Conservation (phyloP, 2,329 filamentous ascomycete species). For the Trichoderma cornu-damae region DNA sequence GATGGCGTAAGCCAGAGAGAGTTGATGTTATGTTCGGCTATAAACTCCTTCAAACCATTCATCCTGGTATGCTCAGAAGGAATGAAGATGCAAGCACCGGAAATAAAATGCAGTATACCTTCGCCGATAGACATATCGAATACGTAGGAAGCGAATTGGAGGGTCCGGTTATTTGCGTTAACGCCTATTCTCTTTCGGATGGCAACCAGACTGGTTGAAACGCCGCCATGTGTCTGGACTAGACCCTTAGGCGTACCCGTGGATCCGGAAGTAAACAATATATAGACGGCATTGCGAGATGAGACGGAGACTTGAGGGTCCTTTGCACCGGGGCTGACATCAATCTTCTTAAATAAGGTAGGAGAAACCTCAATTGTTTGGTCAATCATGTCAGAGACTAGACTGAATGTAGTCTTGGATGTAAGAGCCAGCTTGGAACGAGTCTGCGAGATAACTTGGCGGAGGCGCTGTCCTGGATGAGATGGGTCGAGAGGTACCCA, state of each 20-base stretch:
- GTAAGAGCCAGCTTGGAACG: background rate
- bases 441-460: slow-evolving; percentile 3
- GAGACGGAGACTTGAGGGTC: background rate
- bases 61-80: slow-evolving; percentile 19
- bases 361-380: background rate
- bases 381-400: background rate
- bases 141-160: slow-evolving; percentile 21
- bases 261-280: slow-evolving; percentile 50
- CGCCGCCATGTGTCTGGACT: slow-evolving; percentile 19
- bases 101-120: slow-evolving; percentile 10
- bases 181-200: background rate
- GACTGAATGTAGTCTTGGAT: background rate
- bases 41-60: slow-evolving; percentile 16
- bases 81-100: slow-evolving; percentile 23
- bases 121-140: slow-evolving; percentile 20
- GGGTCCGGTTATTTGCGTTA: background rate
- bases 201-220: slow-evolving; percentile 2
- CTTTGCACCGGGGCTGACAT: background rate
- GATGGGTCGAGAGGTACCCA: slow-evolving; percentile 15
- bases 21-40: slow-evolving; percentile 1
- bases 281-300: slow-evolving; percentile 22
- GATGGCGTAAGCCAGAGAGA: slow-evolving; percentile 9
- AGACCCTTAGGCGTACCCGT: slow-evolving; percentile 45
- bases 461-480: background rate
- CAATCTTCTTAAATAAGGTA: background rate